phyloP scores from a whole-genome alignment of 768 basidiomycete species.

The Asterophora parasitica region DNA sequence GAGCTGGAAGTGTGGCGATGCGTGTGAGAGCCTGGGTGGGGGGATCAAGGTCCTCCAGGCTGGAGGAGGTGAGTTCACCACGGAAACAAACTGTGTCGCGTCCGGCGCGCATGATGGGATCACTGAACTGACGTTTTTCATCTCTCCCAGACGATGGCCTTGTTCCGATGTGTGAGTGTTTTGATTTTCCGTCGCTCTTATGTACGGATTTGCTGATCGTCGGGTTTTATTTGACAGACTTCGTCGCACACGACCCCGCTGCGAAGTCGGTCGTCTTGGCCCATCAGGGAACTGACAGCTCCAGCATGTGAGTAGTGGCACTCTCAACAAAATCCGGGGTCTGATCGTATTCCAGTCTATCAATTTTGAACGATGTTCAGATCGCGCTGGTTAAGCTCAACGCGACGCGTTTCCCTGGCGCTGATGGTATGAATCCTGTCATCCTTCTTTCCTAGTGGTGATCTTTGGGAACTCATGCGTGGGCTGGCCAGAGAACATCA shows the following conservation, averaged over 20 bases:
- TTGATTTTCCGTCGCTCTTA: background rate
- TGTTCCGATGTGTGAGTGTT: constrained; percentile 12
- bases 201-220: background rate
- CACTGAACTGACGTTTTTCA: background rate
- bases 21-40: constrained; percentile 25
- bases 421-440: constrained; percentile 17
- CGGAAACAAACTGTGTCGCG: too few species aligned
- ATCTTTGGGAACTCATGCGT: too few species aligned
- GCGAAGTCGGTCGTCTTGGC: constrained; percentile 33
- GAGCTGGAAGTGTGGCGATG: constrained; percentile 28
- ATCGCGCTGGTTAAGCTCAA: constrained; percentile 26
- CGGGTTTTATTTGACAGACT: constrained; percentile 20
- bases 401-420: constrained; percentile 26
- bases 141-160: constrained; percentile 6
- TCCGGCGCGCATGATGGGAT: background rate
- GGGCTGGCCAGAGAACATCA: constrained; percentile 21
- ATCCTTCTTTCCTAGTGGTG: too few species aligned
- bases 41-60: constrained; percentile 23
- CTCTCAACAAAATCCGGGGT: too few species aligned
- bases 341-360: constrained; percentile 25
- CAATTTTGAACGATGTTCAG: constrained; percentile 31
- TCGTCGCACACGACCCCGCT: constrained; percentile 31
- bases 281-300: constrained; percentile 35
- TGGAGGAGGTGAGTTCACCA: constrained; percentile 30
- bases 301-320: constrained; percentile 22